These are phyloP conservation scores for Aureobasidium zeae DNA, from an alignment of 2,329 filamentous ascomycete genomes.

Conservation along the genomic window DNA sequence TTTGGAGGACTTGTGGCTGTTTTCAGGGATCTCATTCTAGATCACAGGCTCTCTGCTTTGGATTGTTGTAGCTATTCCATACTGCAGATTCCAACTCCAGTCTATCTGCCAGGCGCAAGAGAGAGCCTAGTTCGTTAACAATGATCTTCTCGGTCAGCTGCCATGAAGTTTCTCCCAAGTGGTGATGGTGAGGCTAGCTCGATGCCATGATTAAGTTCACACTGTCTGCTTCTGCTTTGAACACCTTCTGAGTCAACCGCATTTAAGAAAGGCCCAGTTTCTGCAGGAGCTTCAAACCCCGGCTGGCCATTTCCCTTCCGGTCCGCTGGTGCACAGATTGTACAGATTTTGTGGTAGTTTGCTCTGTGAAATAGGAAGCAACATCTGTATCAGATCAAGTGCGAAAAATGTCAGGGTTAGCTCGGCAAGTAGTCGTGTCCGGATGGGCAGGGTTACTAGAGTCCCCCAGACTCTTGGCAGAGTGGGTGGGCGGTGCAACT, in stretches of 20 bases:
- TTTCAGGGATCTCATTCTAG: too few species aligned
- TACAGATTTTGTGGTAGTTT: constrained; percentile 44
- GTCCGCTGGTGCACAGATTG: constrained; percentile 33
- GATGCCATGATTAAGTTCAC: constrained; percentile 40
- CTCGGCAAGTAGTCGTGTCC: too few species aligned
- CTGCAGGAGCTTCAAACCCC: constrained; percentile 22
- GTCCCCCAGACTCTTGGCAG: too few species aligned
- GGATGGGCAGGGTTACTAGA: too few species aligned
- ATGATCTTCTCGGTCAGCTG: constrained; percentile 38
- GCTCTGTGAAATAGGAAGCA: constrained; percentile 42
- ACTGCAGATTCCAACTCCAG: too few species aligned
- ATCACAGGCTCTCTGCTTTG: too few species aligned
- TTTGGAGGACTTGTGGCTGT: too few species aligned
- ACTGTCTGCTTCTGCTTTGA: constrained; percentile 38
- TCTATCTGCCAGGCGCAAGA: too few species aligned
- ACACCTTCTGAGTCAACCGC: constrained; percentile 44
- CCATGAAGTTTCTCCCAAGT: constrained; percentile 38
- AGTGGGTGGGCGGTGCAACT: too few species aligned
- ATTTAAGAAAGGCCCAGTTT: constrained; percentile 36
- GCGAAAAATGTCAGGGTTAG: too few species aligned
- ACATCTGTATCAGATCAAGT: constrained; percentile 38
- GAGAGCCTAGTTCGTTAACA: constrained; percentile 32
- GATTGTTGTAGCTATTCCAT: neutral
- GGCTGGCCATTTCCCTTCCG: constrained; percentile 32
- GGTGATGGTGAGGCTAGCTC: constrained; percentile 35